Percentiles rank a stretch among this genome's conserved stretches.
Evolutionary conservation across 768 basidiomycete genomes (phyloP).

Genomic region (Porpolomopsis calyptriformis): DNA sequence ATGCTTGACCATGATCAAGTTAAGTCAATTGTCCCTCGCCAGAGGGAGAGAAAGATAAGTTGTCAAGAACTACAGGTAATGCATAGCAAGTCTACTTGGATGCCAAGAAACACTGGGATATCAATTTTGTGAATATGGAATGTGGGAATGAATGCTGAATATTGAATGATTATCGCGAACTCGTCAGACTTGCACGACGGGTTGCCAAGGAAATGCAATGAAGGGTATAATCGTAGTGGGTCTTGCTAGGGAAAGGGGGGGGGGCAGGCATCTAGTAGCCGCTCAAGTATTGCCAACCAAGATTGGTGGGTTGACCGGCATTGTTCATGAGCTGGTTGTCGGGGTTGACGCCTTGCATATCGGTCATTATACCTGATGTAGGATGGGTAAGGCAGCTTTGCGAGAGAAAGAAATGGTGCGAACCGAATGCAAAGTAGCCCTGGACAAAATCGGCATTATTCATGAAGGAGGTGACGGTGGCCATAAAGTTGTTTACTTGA

Average conservation of each 20-base stretch:
- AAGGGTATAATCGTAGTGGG: too few relatives aligned
- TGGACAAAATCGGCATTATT: conserved; percentile 25
- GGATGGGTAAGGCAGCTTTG: not conserved
- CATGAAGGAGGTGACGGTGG: conserved; percentile 24
- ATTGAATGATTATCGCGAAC: not conserved
- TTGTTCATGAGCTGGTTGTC: conserved; percentile 41
- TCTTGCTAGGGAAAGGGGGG: too few relatives aligned
- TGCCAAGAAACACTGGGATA: not conserved
- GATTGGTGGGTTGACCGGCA: conserved; percentile 36
- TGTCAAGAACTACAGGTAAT: not conserved
- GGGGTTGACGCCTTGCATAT: conserved; percentile 46
- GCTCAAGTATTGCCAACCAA: conserved; percentile 42
- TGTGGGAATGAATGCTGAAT: not conserved
- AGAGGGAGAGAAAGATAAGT: conserved; percentile 4
- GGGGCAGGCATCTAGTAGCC: conserved; percentile 7
- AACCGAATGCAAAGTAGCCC: conserved; percentile 54
- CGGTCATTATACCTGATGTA: conserved; percentile 39
- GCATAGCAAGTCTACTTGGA: not conserved
- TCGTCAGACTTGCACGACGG: not conserved
- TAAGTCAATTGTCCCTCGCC: not conserved
- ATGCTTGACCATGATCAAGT: conserved; percentile 29
- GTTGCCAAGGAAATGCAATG: not conserved
- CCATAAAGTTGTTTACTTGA: conserved; percentile 34
- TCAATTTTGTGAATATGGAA: not conserved
- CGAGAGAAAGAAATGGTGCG: conserved; percentile 14